phyloP scores from a whole-genome alignment of 164 flowering plant species.

The Sextonia rubra region DNA sequence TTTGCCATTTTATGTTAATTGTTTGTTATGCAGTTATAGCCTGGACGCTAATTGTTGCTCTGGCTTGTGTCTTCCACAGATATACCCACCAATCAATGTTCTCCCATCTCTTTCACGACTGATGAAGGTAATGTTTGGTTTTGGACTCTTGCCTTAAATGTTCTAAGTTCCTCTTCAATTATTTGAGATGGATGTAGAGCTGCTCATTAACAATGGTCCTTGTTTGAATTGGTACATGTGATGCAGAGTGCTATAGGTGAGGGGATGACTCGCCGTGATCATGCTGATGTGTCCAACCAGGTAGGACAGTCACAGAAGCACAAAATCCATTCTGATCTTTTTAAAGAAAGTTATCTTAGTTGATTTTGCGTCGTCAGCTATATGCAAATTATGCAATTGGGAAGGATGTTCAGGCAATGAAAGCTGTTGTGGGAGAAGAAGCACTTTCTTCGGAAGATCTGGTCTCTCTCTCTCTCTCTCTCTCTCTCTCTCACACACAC shows the following conservation, averaged over 20 bases:
- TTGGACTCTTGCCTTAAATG: too few relatives aligned
- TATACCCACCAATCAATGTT: constrained; percentile 96
- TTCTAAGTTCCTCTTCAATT: too few relatives aligned
- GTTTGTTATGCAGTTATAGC: background rate
- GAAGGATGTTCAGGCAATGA: constrained; percentile 99
- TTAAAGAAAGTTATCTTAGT: background rate
- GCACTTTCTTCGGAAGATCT: constrained; percentile 98
- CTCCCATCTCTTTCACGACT: constrained; percentile 98
- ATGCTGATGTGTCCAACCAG: constrained; percentile 98
- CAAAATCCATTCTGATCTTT: background rate
- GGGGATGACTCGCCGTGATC: constrained; percentile 96
- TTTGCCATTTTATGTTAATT: background rate
- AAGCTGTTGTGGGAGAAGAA: constrained; percentile 99
- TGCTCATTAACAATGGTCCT: background rate
- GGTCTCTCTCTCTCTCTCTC: constrained; percentile 38
- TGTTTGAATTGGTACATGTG: background rate
- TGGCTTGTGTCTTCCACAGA: constrained; percentile 37
- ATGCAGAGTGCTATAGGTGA: constrained; percentile 97
- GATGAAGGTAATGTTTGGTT: constrained; percentile 65
- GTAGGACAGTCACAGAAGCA: constrained; percentile 24
- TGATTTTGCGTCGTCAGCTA: constrained; percentile 34
- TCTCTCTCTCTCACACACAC: background rate
- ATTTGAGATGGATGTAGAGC: background rate
- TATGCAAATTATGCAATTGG: constrained; percentile 99
- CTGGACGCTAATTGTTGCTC: background rate